These are phyloP conservation scores for Clathrus columnatus DNA, from an alignment of 768 basidiomycete species.

Conservation along the genomic window DNA sequence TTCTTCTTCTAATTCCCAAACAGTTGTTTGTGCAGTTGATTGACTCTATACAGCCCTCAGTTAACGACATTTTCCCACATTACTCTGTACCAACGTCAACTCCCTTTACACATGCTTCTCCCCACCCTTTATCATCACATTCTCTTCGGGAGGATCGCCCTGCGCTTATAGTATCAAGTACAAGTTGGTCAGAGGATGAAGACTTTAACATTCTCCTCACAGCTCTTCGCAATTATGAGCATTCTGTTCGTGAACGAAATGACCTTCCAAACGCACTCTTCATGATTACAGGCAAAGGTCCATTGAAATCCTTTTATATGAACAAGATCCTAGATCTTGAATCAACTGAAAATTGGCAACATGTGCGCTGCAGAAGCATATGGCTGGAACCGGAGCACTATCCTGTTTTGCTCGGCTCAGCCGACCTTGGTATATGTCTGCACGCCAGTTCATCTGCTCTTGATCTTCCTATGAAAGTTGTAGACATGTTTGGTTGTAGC, in stretches of 20 bases:
- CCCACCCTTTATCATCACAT: conserved; percentile 31
- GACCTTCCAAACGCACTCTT: conserved; percentile 69
- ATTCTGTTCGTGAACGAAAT: conserved; percentile 31
- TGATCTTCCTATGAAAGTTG: conserved; percentile 98
- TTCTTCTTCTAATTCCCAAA: conserved; percentile 23
- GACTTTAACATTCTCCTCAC: conserved; percentile 80
- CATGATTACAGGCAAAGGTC: conserved; percentile 87
- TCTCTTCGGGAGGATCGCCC: conserved; percentile 63
- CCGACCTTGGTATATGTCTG: conserved; percentile 85
- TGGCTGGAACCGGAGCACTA: conserved; percentile 93
- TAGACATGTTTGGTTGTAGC: conserved; percentile 98
- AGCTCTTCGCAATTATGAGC: conserved; percentile 66
- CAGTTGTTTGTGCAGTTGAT: conserved; percentile 26
- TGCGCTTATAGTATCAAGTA: conserved; percentile 82
- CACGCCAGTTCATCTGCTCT: conserved; percentile 85
- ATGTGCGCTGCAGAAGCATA: conserved; percentile 68
- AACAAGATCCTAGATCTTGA: conserved; percentile 49
- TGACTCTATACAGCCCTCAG: conserved; percentile 14
- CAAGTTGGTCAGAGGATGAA: conserved; percentile 97
- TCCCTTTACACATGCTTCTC: conserved; percentile 39
- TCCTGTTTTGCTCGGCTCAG: conserved; percentile 77
- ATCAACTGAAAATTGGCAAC: conserved; percentile 49
- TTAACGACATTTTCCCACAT: conserved; percentile 43
- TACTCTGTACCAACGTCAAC: conserved; percentile 48
- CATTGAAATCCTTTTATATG: conserved; percentile 69